Conservation (phyloP, 2,329 filamentous ascomycete species). For the Sclerotinia borealis region DNA sequence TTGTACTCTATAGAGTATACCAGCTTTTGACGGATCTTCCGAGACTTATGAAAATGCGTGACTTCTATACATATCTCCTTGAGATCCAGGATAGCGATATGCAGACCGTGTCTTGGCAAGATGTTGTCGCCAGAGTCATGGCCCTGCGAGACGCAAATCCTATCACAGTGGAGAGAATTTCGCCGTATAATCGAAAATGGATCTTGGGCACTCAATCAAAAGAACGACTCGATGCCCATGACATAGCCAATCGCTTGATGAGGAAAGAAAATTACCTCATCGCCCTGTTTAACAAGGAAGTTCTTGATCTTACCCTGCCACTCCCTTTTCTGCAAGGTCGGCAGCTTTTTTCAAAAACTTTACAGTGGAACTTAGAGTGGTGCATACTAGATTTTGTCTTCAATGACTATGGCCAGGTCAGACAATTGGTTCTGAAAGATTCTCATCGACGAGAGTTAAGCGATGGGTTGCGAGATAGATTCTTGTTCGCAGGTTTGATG, state of each 20-base stretch:
- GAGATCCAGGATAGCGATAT: conserved; percentile 64
- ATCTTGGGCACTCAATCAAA: conserved; percentile 72
- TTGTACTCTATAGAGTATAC: conserved; percentile 56
- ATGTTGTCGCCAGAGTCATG: conserved; percentile 64
- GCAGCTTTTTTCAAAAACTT: conserved; percentile 79
- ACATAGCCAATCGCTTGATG: conserved; percentile 96
- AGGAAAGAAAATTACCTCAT: conserved; percentile 95
- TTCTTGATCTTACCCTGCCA: conserved; percentile 79
- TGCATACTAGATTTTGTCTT: conserved; percentile 93
- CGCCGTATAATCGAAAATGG: conserved; percentile 52
- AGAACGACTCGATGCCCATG: conserved; percentile 89
- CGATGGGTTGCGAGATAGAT: conserved; percentile 67
- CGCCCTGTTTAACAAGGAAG: conserved; percentile 94
- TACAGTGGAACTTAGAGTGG: conserved; percentile 88
- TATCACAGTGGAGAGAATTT: conserved; percentile 55
- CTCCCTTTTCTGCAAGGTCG: conserved; percentile 75
- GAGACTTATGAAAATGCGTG: conserved; percentile 56
- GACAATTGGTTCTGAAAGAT: conserved; percentile 77
- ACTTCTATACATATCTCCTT: conserved; percentile 64
- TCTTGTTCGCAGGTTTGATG: conserved; percentile 77
- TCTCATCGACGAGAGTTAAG: conserved; percentile 75
- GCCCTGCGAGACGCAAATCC: conserved; percentile 63
- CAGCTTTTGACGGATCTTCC: conserved; percentile 52
- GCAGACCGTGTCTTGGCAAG: conserved; percentile 69
- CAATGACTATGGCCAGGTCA: conserved; percentile 79